phyloP scores from a whole-genome alignment of 192 early-diverging fungal genomes.

The Coemansia umbellata region DNA sequence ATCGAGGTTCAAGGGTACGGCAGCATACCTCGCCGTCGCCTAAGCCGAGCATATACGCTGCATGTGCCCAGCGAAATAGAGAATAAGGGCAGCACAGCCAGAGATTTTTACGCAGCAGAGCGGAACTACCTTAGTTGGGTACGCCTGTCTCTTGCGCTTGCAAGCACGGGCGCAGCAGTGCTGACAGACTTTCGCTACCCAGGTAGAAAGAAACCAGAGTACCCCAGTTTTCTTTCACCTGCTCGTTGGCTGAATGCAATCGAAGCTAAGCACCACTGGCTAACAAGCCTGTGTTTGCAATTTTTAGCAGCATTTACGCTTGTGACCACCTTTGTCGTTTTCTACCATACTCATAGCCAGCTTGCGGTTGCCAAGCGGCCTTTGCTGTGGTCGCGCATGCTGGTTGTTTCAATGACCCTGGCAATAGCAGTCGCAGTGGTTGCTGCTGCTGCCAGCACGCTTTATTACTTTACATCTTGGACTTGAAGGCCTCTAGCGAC shows the following conservation, averaged over 20 bases:
- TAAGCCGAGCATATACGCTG: not conserved
- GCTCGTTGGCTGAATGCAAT: no score
- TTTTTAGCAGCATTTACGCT: conserved; percentile 12
- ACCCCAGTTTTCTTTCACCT: no score
- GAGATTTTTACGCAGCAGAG: conserved; percentile 45
- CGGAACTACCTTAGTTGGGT: conserved; percentile 47
- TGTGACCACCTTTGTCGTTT: conserved; percentile 10
- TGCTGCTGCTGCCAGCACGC: not conserved
- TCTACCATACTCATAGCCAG: conserved; percentile 28
- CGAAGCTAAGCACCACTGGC: no score
- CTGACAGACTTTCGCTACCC: not conserved
- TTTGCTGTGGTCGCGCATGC: conserved; percentile 24
- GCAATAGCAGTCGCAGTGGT: conserved; percentile 5
- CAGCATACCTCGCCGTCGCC: not conserved
- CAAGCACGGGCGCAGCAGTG: conserved; percentile 30
- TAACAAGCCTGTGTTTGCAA: not conserved
- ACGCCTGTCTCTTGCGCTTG: conserved; percentile 23
- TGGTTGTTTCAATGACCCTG: conserved; percentile 15
- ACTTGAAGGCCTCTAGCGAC: not conserved
- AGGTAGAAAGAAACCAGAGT: no score
- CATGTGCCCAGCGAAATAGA: conserved; percentile 5
- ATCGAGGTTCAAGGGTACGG: not conserved
- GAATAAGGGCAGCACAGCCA: conserved; percentile 32
- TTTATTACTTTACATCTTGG: not conserved
- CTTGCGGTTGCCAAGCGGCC: conserved; percentile 16